Evolutionary conservation across 345 rosid genomes (phyloP).

Genomic region (Clarkia xantiana): DNA sequence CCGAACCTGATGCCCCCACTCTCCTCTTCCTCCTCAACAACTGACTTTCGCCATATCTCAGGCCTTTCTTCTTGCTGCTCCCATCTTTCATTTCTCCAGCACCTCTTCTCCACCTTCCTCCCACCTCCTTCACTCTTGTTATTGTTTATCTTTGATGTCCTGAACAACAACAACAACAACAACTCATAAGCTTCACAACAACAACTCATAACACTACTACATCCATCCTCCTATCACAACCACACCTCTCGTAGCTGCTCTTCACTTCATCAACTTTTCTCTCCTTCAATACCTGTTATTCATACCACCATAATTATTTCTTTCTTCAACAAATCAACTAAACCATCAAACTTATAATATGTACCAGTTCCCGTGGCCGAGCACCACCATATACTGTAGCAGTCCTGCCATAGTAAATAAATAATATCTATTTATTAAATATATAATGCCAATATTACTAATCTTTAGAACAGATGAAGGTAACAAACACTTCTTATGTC

Average conservation of each 20-base stretch:
- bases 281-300: slow-evolving; percentile 58
- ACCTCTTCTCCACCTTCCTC: slow-evolving; percentile 34
- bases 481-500: too few relatives aligned
- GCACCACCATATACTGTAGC: slow-evolving; percentile 65
- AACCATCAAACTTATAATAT: slow-evolving; percentile 6
- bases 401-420: slow-evolving; percentile 40
- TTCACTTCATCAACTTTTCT: slow-evolving; percentile 40
- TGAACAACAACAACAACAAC: slow-evolving; percentile 10
- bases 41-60: slow-evolving; percentile 67
- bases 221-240: slow-evolving; percentile 29
- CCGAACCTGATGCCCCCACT: slow-evolving; percentile 38
- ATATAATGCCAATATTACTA: background rate
- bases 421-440: background rate
- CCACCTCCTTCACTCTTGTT: slow-evolving; percentile 31
- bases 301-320: too few relatives aligned
- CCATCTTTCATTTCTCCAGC: slow-evolving; percentile 43
- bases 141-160: slow-evolving; percentile 29
- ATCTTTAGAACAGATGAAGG: too few relatives aligned
- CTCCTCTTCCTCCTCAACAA: slow-evolving; percentile 36
- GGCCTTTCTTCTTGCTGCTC: slow-evolving; percentile 51
- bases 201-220: background rate
- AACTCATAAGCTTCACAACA: too few relatives aligned
- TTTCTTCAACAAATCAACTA: too few relatives aligned
- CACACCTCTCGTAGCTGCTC: slow-evolving; percentile 23
- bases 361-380: slow-evolving; percentile 70